These are phyloP conservation scores for Monocercomonoides exilis DNA, from an alignment of 78 protist genomes.

Conservation along the genomic window DNA sequence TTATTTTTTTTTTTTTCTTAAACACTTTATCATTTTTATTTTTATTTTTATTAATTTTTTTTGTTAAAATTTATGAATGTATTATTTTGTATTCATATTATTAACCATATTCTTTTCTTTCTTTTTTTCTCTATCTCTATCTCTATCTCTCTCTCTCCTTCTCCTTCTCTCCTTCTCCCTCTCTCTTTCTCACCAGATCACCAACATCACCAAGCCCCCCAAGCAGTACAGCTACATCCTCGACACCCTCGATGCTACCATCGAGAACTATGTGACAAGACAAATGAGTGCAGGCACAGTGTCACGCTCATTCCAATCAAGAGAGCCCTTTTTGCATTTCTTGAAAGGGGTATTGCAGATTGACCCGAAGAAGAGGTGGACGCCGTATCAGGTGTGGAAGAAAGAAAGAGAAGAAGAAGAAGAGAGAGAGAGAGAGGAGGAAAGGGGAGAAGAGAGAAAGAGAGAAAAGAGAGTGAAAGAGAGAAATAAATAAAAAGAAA, in stretches of 20 bases:
- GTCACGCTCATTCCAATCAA: no score
- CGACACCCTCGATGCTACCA: not conserved
- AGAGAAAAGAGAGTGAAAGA: no score
- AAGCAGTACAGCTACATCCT: not conserved
- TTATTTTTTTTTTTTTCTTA: not conserved
- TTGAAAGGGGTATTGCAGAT: not conserved
- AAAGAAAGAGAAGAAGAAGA: not conserved
- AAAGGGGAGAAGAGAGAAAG: not conserved
- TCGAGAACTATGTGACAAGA: not conserved
- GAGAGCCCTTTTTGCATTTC: not conserved
- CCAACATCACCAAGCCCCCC: not conserved
- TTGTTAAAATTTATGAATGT: not conserved
- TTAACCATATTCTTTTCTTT: not conserved
- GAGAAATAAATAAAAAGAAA: no score
- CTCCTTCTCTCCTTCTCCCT: no score
- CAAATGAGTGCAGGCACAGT: not conserved
- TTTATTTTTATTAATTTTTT: no score
- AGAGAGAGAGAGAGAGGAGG: no score
- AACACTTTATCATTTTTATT: no score
- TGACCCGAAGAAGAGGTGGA: not conserved
- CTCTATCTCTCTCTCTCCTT: no score
- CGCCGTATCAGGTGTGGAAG: not conserved
- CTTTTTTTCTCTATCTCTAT: no score
- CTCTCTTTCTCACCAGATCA: not conserved
- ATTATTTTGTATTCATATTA: not conserved